Percentiles rank a stretch among this genome's conserved stretches.
phyloP scores from a whole-genome alignment of 345 rosid genomes.

The Laguncularia racemosa region DNA sequence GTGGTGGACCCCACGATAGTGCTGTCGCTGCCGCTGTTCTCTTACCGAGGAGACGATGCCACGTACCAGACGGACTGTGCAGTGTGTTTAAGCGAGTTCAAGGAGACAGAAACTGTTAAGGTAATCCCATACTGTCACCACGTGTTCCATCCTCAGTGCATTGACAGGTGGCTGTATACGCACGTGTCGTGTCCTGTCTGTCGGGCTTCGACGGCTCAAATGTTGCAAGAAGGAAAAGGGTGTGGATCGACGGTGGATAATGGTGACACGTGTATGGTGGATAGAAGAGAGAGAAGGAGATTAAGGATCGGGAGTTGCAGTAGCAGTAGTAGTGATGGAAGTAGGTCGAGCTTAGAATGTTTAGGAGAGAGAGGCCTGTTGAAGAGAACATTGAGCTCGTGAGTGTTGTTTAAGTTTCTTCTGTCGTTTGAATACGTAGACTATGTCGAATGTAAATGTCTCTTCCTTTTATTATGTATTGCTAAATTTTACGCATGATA shows the following conservation, averaged over 20 bases:
- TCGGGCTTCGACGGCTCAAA: conserved; percentile 19
- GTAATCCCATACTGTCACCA: conserved; percentile 41
- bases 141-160: conserved; percentile 44
- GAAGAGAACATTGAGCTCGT: conserved; percentile 16
- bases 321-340: background rate
- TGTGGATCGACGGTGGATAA: conserved; percentile 4
- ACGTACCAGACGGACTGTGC: conserved; percentile 43
- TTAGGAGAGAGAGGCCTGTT: background rate
- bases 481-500: too few species aligned
- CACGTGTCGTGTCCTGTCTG: conserved; percentile 58
- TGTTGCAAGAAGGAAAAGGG: background rate
- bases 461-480: too few species aligned
- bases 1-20: conserved; percentile 30
- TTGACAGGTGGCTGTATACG: conserved; percentile 46
- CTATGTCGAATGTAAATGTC: background rate
- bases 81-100: conserved; percentile 56
- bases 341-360: conserved; percentile 12
- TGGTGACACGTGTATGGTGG: conserved; percentile 11
- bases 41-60: conserved; percentile 23
- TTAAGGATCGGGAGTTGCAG: conserved; percentile 12
- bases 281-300: background rate
- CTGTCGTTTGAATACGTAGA: conserved; percentile 1
- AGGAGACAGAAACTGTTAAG: conserved; percentile 35
- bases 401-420: background rate
- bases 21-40: conserved; percentile 34